Evolutionary conservation across 805 yeast species (phyloP), one percentile per base, ranked within the genome.

Genomic region (Dipodascopsis tothii): DNA sequence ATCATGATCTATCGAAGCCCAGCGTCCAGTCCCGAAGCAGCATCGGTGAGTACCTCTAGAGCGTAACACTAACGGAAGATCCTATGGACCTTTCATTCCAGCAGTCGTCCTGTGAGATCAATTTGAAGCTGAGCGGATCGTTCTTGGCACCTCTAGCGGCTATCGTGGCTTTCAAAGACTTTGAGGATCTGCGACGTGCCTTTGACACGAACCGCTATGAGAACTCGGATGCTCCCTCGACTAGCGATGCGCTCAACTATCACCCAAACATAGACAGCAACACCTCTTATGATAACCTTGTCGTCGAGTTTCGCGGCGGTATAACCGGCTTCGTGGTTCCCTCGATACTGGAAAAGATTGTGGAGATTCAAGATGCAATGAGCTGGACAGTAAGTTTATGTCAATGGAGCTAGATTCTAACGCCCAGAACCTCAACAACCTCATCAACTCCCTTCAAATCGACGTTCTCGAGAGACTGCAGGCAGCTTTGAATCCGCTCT

Each of bases 381-480:
- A 64, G 53, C 19, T 18, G 43, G 18, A 52, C 52, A 23, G 48
- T 45, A 39, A 19, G 46, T 39, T 4, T 4, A 2, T 6, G 17
- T 30, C 9, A 4, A 25, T 22, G 7, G 4, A 9, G 11, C 4
- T 16, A 4, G 2, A 21, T 9, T 9, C 32, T 23, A 16, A 67
- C 20, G 61, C 60, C 16, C 64, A 66, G 14, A 65, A 72, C 2
- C 57, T 78, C 27, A 71, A 70, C 6, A 66, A 70, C 9, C 66
- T 77, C 3, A 64, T 87, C 54, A 96, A 88, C 59, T 59, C 60
- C 16, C 62, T 86, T 14, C 94, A 88, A 46, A 60, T 75, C 16
- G 74, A 75, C 6, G 73, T 81, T 2, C 68, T 84, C 9, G 60
- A 62, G 27, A 62, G 65, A 5, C 60, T 84, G 21, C 62, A 67